Percentiles rank a stretch among this genome's conserved stretches.
Conservation (phyloP, 2,329 filamentous ascomycete species). For the Arthroderma uncinatum region DNA sequence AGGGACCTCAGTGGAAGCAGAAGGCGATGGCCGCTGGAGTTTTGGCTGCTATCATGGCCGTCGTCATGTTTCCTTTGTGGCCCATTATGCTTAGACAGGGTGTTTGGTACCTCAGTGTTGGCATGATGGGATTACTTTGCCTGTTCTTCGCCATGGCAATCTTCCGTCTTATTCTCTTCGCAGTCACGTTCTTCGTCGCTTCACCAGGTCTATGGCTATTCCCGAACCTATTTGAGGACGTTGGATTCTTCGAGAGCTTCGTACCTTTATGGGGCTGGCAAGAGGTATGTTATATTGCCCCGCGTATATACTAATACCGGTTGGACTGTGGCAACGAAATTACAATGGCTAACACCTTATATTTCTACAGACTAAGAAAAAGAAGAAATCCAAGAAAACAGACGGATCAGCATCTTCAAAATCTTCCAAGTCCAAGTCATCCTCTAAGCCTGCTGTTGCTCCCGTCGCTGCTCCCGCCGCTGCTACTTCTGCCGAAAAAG, state of each 20-base stretch:
- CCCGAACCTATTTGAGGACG: constrained; percentile 95
- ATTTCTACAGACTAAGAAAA: constrained; percentile 29
- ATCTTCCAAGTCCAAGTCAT: not conserved
- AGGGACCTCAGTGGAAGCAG: constrained; percentile 85
- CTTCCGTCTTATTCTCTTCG: constrained; percentile 88
- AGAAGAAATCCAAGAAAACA: constrained; percentile 27
- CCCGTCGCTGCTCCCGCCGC: not conserved
- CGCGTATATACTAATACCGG: too few relatives aligned
- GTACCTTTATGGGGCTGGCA: constrained; percentile 96
- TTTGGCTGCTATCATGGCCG: constrained; percentile 68
- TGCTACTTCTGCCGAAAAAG: not conserved
- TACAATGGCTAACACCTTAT: not conserved
- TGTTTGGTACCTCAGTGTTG: constrained; percentile 96
- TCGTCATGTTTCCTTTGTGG: constrained; percentile 95
- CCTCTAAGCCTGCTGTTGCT: not conserved
- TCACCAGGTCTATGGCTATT: constrained; percentile 94
- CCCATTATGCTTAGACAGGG: constrained; percentile 80
- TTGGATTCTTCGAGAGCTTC: constrained; percentile 97
- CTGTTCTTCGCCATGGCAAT: constrained; percentile 97
- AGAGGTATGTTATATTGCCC: constrained; percentile 51
- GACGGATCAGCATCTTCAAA: constrained; percentile 10
- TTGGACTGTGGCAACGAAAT: too few relatives aligned
- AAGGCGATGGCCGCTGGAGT: constrained; percentile 82
- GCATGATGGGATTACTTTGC: constrained; percentile 75
- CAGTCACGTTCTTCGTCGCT: constrained; percentile 73